Conservation (phyloP, 129 eudicot species). For the Dittrichia graveolens region DNA sequence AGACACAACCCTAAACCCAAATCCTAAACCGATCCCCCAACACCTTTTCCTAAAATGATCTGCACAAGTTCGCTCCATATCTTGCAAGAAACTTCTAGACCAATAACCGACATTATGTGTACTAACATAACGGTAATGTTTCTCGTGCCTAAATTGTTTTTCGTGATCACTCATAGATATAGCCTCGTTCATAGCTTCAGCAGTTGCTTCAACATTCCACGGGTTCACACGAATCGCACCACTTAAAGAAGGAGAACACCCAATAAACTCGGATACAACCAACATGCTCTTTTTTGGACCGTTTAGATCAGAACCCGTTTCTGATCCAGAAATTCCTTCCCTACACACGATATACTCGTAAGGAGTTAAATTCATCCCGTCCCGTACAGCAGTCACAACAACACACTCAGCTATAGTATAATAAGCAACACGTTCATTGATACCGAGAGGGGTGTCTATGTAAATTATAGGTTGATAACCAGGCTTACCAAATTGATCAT, state of each 20-base stretch:
- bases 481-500: conserved; percentile 70
- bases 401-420: conserved; percentile 93
- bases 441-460: conserved; percentile 57
- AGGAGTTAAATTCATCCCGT: conserved; percentile 86
- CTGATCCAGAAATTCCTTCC: conserved; percentile 64
- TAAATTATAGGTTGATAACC: conserved; percentile 85
- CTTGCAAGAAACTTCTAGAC: conserved; percentile 88
- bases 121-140: conserved; percentile 83
- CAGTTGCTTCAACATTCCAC: conserved; percentile 88
- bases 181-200: conserved; percentile 86
- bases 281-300: conserved; percentile 83
- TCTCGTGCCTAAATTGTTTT: conserved; percentile 76
- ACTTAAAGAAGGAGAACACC: conserved; percentile 92
- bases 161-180: conserved; percentile 78
- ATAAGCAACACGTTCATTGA: conserved; percentile 68
- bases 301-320: conserved; percentile 41
- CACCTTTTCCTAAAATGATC: conserved; percentile 84
- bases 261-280: conserved; percentile 87
- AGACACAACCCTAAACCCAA: conserved; percentile 84
- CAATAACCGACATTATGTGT: conserved; percentile 87
- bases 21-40: conserved; percentile 90
- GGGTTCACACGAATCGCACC: conserved; percentile 92
- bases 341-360: conserved; percentile 86
- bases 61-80: conserved; percentile 82
- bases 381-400: conserved; percentile 88